Base-by-base conservation (phyloP, 2,329 filamentous ascomycete species). In the Zymoseptoria passerinii region DNA sequence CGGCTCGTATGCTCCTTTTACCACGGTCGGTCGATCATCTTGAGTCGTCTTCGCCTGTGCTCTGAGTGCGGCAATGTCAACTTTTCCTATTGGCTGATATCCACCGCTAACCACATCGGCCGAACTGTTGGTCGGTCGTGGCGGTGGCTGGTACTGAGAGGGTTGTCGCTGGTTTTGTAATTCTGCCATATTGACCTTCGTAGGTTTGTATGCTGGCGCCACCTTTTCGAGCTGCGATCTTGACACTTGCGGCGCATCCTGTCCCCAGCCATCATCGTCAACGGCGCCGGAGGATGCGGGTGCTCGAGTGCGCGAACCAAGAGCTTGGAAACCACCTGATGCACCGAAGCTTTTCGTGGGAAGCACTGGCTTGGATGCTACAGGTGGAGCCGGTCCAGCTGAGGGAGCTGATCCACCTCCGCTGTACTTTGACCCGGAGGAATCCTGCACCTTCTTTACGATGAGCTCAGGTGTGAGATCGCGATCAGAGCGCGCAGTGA, bases 1-100 rank as follows among this genome's bases (percentile, higher is more conserved):
- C 1, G 94, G 94, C 73, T 97, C 89, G 70, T 99, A 99, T 23
- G 92, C 83, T 49, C 94, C 94, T 75, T 95, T 97, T 19, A 97
- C 89, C 4, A 85, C 83, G 1, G 87, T 83, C 3, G 94, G 94
- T 57, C 91, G 82, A 65, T 96, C 88, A 69, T 96, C 90, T 51
- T 81, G 71, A 9, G 70, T 9, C 78, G 86, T 78, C 80, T 86
- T 70, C 76, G 91, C 78, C 82, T 90, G 72, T 80, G 86, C 76
- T 63, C 94, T 85, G 65, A 99, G 88, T 44, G 90, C 92, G 23
- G 88, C 88, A 75, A 99, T 97, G 70, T 99, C 92, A n/a, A 99
- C 89, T 77, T 96, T 97, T 58, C 94, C 94, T 67, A 99, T 79
- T 19, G 94, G 94, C 72, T 96, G 90, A 74, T 99, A 99, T 16